Percentiles rank a stretch among this genome's conserved stretches.
phyloP scores from a whole-genome alignment of 192 early-diverging fungal genomes.

The Entomortierella lignicola region DNA sequence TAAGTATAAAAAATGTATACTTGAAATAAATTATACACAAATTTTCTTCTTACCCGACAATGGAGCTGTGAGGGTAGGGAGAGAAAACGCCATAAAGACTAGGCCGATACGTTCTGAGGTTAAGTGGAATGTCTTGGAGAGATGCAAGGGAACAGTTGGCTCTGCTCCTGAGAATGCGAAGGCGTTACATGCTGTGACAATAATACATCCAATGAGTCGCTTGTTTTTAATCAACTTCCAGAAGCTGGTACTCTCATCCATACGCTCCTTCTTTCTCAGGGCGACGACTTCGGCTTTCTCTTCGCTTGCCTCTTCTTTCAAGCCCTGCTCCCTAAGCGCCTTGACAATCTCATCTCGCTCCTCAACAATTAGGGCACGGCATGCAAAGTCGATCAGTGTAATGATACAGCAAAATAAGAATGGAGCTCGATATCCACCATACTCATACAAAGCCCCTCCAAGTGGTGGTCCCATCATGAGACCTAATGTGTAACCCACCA shows the following conservation, averaged over 20 bases:
- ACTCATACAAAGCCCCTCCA: conserved; percentile 73
- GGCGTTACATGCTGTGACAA: conserved; percentile 44
- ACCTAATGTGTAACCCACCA: conserved; percentile 75
- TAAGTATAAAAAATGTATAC: too few relatives aligned
- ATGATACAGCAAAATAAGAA: conserved; percentile 75
- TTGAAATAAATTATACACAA: conserved; percentile 31
- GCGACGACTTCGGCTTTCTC: conserved; percentile 31
- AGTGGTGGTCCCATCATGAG: conserved; percentile 74
- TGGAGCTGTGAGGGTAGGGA: conserved; percentile 74
- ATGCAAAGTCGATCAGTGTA: conserved; percentile 67
- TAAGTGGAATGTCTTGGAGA: conserved; percentile 53
- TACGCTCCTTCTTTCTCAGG: conserved; percentile 8
- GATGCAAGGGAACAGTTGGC: conserved; percentile 65
- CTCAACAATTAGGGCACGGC: conserved; percentile 64
- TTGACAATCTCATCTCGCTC: conserved; percentile 66
- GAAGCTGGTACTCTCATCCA: conserved; percentile 30
- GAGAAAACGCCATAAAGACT: conserved; percentile 76
- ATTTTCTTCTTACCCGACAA: conserved; percentile 59
- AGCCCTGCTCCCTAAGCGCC: conserved; percentile 22
- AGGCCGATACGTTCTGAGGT: conserved; percentile 63
- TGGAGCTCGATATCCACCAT: conserved; percentile 71
- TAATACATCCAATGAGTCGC: conserved; percentile 31
- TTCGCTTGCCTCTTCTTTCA: conserved; percentile 31
- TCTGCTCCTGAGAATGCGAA: conserved; percentile 58
- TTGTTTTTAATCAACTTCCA: conserved; percentile 38